These are phyloP conservation scores for Globisporangium nagaii DNA, from an alignment of 352 stramenopile genomes.

Conservation along the genomic window DNA sequence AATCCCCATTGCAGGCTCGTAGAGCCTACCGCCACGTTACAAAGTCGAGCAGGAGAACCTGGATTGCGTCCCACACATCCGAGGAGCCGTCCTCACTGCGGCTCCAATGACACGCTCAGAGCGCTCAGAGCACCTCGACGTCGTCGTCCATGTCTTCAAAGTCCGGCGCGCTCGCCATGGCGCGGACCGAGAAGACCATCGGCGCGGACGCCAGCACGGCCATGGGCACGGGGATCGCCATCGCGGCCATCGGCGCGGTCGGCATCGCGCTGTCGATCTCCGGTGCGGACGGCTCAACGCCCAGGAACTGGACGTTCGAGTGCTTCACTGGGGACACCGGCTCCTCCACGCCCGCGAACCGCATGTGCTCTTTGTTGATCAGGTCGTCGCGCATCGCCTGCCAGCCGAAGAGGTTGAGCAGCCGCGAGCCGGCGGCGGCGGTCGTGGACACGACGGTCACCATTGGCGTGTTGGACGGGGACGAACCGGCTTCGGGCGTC, in stretches of 20 bases:
- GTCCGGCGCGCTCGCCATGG: slow-evolving; percentile 11
- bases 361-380: slow-evolving; percentile 42
- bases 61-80: too few relatives aligned
- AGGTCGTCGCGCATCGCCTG: slow-evolving; percentile 33
- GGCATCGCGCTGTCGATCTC: slow-evolving; percentile 12
- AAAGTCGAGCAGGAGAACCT: background rate
- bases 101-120: background rate
- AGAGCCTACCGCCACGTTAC: background rate
- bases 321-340: slow-evolving; percentile 10
- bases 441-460: slow-evolving; percentile 17
- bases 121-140: background rate
- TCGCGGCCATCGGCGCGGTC: slow-evolving; percentile 8
- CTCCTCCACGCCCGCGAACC: slow-evolving; percentile 23
- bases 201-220: slow-evolving; percentile 5
- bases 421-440: background rate
- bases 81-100: background rate
- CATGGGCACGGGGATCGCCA: slow-evolving; percentile 9
- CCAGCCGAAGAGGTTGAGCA: slow-evolving; percentile 42
- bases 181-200: slow-evolving; percentile 9
- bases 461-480: slow-evolving; percentile 9
- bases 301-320: slow-evolving; percentile 11
- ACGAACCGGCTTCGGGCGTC: slow-evolving; percentile 8
- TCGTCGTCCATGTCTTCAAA: slow-evolving; percentile 17
- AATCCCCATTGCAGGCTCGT: too few relatives aligned
- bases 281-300: slow-evolving; percentile 10